Base-by-base conservation (phyloP, 2,329 filamentous ascomycete genomes). In the Colletotrichum sp. region DNA sequence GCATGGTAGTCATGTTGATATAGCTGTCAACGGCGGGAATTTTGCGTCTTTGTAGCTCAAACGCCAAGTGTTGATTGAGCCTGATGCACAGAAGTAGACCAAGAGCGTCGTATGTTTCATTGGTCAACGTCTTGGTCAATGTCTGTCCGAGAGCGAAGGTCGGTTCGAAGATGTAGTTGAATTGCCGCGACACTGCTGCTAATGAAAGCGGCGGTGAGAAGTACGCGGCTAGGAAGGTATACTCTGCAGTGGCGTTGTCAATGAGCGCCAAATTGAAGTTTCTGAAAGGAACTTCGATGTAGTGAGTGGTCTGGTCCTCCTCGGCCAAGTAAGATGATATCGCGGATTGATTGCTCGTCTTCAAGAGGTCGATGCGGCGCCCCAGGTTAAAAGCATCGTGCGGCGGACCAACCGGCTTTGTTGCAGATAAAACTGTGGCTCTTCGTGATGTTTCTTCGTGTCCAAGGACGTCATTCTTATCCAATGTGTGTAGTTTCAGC, bases 191-290 rank as follows among this genome's bases (percentile, higher is more conserved):
- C 65, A 98, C 94, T 71, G 93, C 89, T 19, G 95, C 90, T 80
- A 94, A 95, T 11, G 93, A 93, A 36, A 95, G 88, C 13, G 94
- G 90, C 0, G 95, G 93, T 9, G 94, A 92, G 87, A 99, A 99
- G 87, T 98, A 98, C 19, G 95, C 91, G 1, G 95, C 95, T 72
- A 99, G 90, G 83, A 99, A 99, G 4, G 95, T 96, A 85, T 99
- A 99, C 84, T 99, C 98, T 39, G 96, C 95, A 3, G 95, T 96
- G 1, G 96, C 94, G 80, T 99, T 99, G 85, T 99, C 97, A 78
- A 98, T 90, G 25, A 99, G 89, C 0, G 97, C 96, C 62, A 98
- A 90, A 82, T 99, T 99, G 88, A 98, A 98, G 82, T 98, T 96
- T 55, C 96, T 93, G 84, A 99, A 99, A 1, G 95, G 94, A 0